These are phyloP conservation scores for Eurotiales sp. DNA, from an alignment of 2,329 filamentous ascomycete species.

Conservation along the genomic window DNA sequence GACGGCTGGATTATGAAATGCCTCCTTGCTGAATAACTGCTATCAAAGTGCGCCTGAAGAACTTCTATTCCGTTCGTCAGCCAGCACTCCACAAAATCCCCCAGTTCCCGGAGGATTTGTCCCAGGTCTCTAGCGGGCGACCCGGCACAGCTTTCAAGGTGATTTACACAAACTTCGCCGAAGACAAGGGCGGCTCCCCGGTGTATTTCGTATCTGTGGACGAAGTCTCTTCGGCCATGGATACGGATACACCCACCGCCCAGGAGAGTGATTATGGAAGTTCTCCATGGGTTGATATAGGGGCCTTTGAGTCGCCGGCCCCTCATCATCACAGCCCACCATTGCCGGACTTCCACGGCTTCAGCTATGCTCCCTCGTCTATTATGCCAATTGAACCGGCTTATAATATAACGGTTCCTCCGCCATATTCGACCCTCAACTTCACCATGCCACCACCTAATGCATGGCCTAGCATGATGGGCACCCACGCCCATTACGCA, in stretches of 20 bases:
- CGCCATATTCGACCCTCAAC: slow-evolving; percentile 58
- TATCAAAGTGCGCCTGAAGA: slow-evolving; percentile 10
- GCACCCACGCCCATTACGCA: slow-evolving; percentile 64
- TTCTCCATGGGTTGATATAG: slow-evolving; percentile 45
- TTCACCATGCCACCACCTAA: slow-evolving; percentile 63
- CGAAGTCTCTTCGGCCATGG: slow-evolving; percentile 37
- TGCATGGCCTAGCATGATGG: slow-evolving; percentile 76
- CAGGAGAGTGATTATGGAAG: slow-evolving; percentile 43
- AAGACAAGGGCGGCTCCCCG: slow-evolving; percentile 8
- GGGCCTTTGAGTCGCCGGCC: slow-evolving; percentile 43
- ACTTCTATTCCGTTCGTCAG: neutral
- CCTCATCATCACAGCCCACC: slow-evolving; percentile 66
- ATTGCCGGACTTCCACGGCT: slow-evolving; percentile 64
- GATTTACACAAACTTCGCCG: slow-evolving; percentile 6
- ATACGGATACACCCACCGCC: slow-evolving; percentile 42
- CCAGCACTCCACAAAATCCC: neutral
- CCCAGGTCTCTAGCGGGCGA: neutral
- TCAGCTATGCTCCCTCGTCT: slow-evolving; percentile 61
- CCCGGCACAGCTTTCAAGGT: neutral
- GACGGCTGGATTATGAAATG: slow-evolving; percentile 7
- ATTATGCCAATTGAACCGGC: slow-evolving; percentile 57
- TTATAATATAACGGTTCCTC: slow-evolving; percentile 54
- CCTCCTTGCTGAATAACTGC: neutral
- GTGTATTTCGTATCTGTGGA: slow-evolving; percentile 43
- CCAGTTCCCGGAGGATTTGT: neutral